Conservation (phyloP, 306 rosid genomes). For the Vachellia collinsii region DNA sequence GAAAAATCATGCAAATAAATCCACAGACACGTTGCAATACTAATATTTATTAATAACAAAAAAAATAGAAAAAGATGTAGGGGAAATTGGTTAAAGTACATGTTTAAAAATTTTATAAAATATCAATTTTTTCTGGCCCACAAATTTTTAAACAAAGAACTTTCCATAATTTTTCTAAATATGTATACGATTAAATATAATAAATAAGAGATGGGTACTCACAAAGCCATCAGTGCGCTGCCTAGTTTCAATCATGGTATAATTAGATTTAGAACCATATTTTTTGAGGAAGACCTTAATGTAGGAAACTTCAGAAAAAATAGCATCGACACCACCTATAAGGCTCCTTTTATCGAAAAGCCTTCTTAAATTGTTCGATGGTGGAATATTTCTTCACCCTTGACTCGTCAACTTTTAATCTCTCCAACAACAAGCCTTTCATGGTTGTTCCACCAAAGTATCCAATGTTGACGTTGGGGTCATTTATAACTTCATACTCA, state of each 20-base stretch:
- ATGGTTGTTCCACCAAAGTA: not conserved
- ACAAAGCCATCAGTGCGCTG: slow-evolving; percentile 38
- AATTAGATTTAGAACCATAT: not conserved
- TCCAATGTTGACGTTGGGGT: not conserved
- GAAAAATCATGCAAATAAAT: not conserved
- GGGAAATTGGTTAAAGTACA: no score
- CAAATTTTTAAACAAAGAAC: no score
- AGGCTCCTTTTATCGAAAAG: not conserved
- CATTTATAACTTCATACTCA: not conserved
- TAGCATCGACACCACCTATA: not conserved
- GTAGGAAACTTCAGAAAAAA: not conserved
- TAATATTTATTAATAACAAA: no score
- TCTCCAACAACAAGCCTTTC: not conserved
- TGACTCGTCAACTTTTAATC: not conserved
- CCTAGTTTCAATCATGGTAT: slow-evolving; percentile 11
- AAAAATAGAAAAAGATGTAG: no score
- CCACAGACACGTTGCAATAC: not conserved
- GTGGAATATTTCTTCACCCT: not conserved
- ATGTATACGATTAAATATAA: no score
- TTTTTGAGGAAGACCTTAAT: not conserved
- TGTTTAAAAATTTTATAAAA: no score
- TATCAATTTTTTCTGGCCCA: no score
- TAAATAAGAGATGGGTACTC: not conserved
- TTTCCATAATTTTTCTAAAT: no score
- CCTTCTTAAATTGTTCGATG: not conserved